A percentile compares a stretch with the other conserved stretches of the same genome.
phyloP scores from a whole-genome alignment of 2,329 filamentous ascomycete species.

The Scedosporium minutisporum region DNA sequence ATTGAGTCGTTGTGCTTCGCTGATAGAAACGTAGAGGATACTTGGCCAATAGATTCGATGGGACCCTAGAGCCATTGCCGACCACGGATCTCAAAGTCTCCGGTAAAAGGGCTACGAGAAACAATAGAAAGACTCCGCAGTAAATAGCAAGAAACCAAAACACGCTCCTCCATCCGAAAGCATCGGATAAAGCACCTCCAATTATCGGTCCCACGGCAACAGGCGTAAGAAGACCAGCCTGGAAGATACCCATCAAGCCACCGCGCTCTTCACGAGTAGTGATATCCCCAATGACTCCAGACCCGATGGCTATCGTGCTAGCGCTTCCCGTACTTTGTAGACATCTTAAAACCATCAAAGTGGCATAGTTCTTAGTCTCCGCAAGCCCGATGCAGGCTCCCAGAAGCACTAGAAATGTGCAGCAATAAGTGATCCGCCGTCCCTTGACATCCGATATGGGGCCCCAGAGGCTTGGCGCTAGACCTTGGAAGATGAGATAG shows the following conservation, averaged over 20 bases:
- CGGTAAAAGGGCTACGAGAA: constrained; percentile 22
- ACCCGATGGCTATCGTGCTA: constrained; percentile 23
- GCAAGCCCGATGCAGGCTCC: constrained; percentile 22
- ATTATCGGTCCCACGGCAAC: constrained; percentile 34
- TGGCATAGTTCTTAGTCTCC: background rate
- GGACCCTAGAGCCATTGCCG: constrained; percentile 18
- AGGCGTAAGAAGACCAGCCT: constrained; percentile 13
- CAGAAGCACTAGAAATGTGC: constrained; percentile 20
- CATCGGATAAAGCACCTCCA: constrained; percentile 35
- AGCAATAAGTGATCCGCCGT: constrained; percentile 18
- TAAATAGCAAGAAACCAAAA: constrained; percentile 46
- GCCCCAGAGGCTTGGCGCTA: constrained; percentile 24
- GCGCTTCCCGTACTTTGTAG: constrained; percentile 23
- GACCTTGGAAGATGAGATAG: constrained; percentile 22
- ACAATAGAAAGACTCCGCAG: constrained; percentile 23
- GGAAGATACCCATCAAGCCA: constrained; percentile 23
- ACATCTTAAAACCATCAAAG: constrained; percentile 18
- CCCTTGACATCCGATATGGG: constrained; percentile 23
- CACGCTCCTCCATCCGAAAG: constrained; percentile 38
- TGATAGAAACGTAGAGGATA: background rate
- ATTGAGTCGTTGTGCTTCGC: background rate
- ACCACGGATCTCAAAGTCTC: constrained; percentile 20
- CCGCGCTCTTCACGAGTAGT: constrained; percentile 20
- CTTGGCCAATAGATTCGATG: constrained; percentile 13
- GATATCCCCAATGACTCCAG: constrained; percentile 23